Conservation (phyloP, 2,329 filamentous ascomycete genomes). For the Pezicula neosporulosa region DNA sequence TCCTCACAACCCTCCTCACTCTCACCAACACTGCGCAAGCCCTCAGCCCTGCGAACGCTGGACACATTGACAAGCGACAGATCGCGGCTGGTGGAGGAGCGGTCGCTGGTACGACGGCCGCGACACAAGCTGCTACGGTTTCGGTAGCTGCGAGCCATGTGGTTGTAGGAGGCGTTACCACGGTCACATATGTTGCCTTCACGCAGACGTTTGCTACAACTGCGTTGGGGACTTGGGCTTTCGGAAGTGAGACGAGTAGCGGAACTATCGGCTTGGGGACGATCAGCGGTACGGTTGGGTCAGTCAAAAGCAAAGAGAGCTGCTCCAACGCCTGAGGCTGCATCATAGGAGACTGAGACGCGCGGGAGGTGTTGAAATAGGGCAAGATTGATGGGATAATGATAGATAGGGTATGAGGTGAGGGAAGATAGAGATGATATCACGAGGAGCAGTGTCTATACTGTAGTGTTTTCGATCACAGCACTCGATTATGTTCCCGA, state of each 20-base stretch:
- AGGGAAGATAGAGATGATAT: too few relatives aligned
- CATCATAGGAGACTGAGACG: background rate
- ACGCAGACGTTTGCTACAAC: constrained; percentile 27
- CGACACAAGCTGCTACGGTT: constrained; percentile 15
- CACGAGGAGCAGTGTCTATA: too few relatives aligned
- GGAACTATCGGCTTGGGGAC: constrained; percentile 23
- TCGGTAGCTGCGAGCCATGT: constrained; percentile 13
- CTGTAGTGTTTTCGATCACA: too few relatives aligned
- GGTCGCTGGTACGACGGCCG: background rate
- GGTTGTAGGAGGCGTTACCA: constrained; percentile 14
- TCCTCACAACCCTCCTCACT: too few relatives aligned
- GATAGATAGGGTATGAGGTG: too few relatives aligned
- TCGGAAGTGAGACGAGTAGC: constrained; percentile 19
- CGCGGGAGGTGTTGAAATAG: too few relatives aligned
- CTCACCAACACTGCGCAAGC: too few relatives aligned
- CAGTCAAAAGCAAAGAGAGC: constrained; percentile 9
- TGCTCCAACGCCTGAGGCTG: constrained; percentile 2
- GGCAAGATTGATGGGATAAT: too few relatives aligned
- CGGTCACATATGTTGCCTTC: constrained; percentile 12
- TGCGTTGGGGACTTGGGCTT: constrained; percentile 23
- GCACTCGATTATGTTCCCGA: too few relatives aligned
- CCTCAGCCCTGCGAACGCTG: too few relatives aligned
- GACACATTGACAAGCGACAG: background rate
- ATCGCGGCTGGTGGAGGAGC: background rate
- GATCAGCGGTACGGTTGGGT: constrained; percentile 12